Base-by-base conservation (phyloP, 768 basidiomycete species). In the Lenzites betulinus region DNA sequence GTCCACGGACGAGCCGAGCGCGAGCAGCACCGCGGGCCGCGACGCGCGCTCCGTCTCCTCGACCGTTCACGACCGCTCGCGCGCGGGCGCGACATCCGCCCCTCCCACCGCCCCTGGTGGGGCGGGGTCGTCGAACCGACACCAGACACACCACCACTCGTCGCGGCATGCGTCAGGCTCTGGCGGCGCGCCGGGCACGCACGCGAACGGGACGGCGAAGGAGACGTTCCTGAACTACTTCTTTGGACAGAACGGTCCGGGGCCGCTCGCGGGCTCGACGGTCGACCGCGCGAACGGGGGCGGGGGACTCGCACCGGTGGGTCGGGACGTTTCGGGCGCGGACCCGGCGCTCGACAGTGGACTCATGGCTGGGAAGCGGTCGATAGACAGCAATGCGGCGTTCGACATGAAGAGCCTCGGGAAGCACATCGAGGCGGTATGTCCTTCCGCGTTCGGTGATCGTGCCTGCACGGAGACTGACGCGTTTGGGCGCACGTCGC, bases 361-460 rank as follows among this genome's bases (percentile, higher is more conserved):
- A 4, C 70, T 91, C 26, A 80, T 90, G 83, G 83, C 84, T 20
- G 83, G 84, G 15, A 88, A 85, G 75, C 77, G 83, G 51, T 78
- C 79, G 12, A 71, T 91, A 50, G 92, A 95, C 49, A 90, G 79
- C 71, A 90, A 82, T 67, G 90, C 95, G 56, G 95, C 92, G 48
- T 98, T 87, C 73, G 97, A 98, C 73, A 99, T 99, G 97, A 98
- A 94, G 81, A 97, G 94, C 70, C 79, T 98, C 53, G 94, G 95
- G 43, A 95, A 90, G 76, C 97, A 99, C 70, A 92, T 99, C 60
- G 97, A 99, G 75, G 92, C 95, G 64, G 95, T 98, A 69, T 81
- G 92, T 85, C 26, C 20, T 15, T 6, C 13, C 2, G 30, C 15
- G 7, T 16, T 3, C 43, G 25, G 35, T 30, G n/a, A 11, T 58